A percentile compares a stretch with the other conserved stretches of the same genome.
These are phyloP conservation scores for Plasmodium inui DNA, from an alignment of 169 alveolate species.

Conservation along the genomic window DNA sequence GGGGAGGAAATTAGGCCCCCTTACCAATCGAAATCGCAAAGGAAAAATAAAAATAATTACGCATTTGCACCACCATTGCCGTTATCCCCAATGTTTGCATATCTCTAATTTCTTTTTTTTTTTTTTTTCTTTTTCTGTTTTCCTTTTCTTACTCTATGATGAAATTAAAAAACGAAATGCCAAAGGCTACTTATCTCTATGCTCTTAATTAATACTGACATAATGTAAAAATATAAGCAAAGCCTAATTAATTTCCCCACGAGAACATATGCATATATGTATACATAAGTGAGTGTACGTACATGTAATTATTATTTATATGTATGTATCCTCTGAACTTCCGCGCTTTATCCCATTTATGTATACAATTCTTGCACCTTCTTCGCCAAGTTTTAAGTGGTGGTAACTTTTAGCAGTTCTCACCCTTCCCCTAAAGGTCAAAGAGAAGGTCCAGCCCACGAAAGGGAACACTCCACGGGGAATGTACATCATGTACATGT, in stretches of 20 bases:
- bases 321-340: neutral
- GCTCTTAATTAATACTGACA: neutral
- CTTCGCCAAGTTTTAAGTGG: neutral
- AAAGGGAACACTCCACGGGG: neutral
- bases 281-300: neutral
- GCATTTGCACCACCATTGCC: neutral
- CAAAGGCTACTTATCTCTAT: neutral
- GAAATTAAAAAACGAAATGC: neutral
- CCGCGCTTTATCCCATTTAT: neutral
- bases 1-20: neutral
- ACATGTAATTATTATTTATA: neutral
- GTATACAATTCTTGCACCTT: neutral
- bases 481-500: neutral
- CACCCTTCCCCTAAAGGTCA: neutral
- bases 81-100: neutral
- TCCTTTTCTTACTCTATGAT: neutral
- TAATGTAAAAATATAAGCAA: neutral
- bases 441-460: neutral
- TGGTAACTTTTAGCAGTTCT: neutral
- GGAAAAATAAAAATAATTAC: neutral
- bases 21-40: neutral
- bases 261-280: neutral
- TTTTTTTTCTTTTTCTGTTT: neutral
- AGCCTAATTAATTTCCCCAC: neutral
- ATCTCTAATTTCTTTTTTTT: neutral